Base-by-base conservation (phyloP, 1,284 basidiomycete species). In the Papiliotrema laurentii region DNA sequence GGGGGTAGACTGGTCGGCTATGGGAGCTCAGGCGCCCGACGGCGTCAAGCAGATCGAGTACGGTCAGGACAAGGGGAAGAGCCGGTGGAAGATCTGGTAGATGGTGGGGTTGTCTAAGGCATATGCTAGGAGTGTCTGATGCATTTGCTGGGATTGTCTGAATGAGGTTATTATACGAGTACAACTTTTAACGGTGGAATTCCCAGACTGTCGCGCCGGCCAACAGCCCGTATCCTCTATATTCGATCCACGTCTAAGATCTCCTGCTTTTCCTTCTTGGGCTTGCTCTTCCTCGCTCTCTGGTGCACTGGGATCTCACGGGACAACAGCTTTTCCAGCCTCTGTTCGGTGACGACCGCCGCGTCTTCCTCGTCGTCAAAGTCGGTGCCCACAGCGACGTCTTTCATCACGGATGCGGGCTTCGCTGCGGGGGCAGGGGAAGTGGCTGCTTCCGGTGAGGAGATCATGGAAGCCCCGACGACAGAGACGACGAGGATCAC, bases 331-430 rank as follows among this genome's bases (percentile, higher is more conserved):
- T 40, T 47, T 24, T 47, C 45, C 31, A 47, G 28, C 37, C 33
- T 39, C 18, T 38, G 31, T n/a, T 47, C 45, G 4, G 45, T 30
- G 21, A 34, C 54, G 11, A 46, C 46, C 25, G 52, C 60, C 22
- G 60, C 61, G 40, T 63, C 61, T 19, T 59, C 54, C 35, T 60
- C 53, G 2, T 54, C 41, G 14, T 66, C 64, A n/a, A 69, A 66
- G 21, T 70, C 68, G 3, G 63, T 55, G 2, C 67, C 64, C 3
- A 66, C 59, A 13, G 58, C 61, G 45, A 68, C 59, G 41, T 72
- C 69, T 5, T 59, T 57, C 56, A 66, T 69, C 18, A 26, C 35
- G 1, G 60, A 37, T 4, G 46, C 25, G 3, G 58, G n/a, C 43
- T 36, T 35, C 21, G 54, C 41, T 6, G 49, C 37, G 36, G 42